Evolutionary conservation across 805 yeast genomes (phyloP).

Genomic region (Wickerhamiella brachini): DNA sequence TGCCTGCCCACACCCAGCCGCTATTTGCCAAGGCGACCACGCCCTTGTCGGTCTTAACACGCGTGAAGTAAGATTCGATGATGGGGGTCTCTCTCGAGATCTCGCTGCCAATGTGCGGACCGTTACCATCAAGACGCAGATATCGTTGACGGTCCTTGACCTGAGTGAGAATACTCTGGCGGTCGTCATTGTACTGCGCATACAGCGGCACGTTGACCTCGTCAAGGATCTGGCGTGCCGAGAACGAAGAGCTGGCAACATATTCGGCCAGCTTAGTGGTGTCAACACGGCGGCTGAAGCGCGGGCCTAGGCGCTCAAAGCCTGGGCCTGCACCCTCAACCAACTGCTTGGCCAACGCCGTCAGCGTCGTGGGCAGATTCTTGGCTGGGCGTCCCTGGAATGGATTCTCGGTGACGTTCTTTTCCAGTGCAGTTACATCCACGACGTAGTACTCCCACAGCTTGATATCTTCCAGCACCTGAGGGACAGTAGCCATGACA

Average conservation of each 20-base stretch:
- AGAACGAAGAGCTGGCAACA: slow-evolving; percentile 24
- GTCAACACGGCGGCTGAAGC: slow-evolving; percentile 46
- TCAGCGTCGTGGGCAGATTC: slow-evolving; percentile 23
- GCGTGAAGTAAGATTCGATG: slow-evolving; percentile 78
- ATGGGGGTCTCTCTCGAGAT: slow-evolving; percentile 46
- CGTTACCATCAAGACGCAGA: slow-evolving; percentile 62
- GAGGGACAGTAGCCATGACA: slow-evolving; percentile 35
- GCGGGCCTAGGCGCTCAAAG: slow-evolving; percentile 31
- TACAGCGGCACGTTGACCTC: slow-evolving; percentile 67
- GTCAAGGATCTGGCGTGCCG: slow-evolving; percentile 40
- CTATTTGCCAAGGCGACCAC: slow-evolving; percentile 62
- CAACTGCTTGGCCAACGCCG: slow-evolving; percentile 33
- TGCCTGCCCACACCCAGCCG: slow-evolving; percentile 98
- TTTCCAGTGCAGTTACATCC: slow-evolving; percentile 34
- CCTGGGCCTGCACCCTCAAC: slow-evolving; percentile 29
- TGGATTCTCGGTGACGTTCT: slow-evolving; percentile 17
- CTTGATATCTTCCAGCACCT: slow-evolving; percentile 49
- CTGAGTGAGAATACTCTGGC: slow-evolving; percentile 49
- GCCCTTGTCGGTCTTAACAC: slow-evolving; percentile 42
- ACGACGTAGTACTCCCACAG: slow-evolving; percentile 86
- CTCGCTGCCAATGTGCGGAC: slow-evolving; percentile 59
- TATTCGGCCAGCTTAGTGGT: slow-evolving; percentile 38
- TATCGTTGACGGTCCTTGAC: slow-evolving; percentile 64
- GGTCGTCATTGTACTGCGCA: slow-evolving; percentile 61
- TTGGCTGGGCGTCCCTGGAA: slow-evolving; percentile 33